Evolutionary conservation across 2,329 filamentous ascomycete species (phyloP).

Genomic region (Nemania sp.): DNA sequence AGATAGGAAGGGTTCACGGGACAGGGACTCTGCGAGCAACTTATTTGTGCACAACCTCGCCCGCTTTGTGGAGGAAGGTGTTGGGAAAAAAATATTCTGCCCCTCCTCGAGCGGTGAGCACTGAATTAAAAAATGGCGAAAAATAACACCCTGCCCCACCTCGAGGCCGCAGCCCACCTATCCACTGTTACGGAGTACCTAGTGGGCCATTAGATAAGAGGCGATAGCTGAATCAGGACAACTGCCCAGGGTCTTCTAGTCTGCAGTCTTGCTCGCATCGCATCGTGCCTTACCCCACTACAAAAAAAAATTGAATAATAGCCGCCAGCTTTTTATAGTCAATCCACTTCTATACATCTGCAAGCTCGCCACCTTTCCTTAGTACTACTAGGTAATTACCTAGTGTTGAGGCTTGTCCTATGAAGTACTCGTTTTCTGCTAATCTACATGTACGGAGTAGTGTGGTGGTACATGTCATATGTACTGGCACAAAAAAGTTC

Average conservation of each 20-base stretch:
- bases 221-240: conserved; percentile 22
- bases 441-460: too few relatives aligned
- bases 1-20: conserved; percentile 24
- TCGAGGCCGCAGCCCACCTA: conserved; percentile 8
- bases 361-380: too few relatives aligned
- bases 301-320: too few relatives aligned
- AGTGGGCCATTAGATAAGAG: conserved; percentile 20
- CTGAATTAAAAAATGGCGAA: conserved; percentile 22
- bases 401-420: too few relatives aligned
- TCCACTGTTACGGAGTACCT: background rate
- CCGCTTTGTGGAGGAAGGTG: conserved; percentile 28
- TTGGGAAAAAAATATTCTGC: conserved; percentile 32
- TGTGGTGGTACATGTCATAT: too few relatives aligned
- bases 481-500: too few relatives aligned
- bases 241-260: background rate
- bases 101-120: conserved; percentile 26
- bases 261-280: background rate
- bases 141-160: conserved; percentile 20
- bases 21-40: conserved; percentile 23
- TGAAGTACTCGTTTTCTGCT: too few relatives aligned
- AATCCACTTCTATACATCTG: background rate
- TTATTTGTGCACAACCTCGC: conserved; percentile 30
- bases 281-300: background rate
- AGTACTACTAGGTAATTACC: too few relatives aligned
- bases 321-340: too few relatives aligned